Conservation (phyloP, 768 basidiomycete genomes). For the Leccinum subtestaceum region DNA sequence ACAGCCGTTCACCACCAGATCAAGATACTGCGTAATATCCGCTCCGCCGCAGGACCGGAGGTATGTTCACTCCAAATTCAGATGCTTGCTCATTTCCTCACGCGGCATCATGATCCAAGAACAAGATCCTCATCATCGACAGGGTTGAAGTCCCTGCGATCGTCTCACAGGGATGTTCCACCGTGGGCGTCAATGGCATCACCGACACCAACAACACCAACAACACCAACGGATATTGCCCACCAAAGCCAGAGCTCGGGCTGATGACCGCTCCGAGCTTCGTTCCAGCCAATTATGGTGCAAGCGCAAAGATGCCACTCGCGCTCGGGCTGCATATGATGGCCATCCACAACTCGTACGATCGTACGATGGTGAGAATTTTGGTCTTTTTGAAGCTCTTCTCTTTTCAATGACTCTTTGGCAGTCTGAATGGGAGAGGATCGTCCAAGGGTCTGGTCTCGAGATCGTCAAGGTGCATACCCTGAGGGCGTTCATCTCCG, state of each 20-base stretch:
- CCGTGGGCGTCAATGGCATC: background rate
- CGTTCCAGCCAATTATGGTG: background rate
- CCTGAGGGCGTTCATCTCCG: background rate
- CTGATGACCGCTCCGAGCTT: background rate
- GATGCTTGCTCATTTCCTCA: too few species aligned
- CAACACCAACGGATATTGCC: background rate
- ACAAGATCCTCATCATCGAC: background rate
- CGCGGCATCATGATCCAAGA: background rate
- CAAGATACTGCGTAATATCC: background rate
- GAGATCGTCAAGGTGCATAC: background rate
- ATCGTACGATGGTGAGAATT: background rate
- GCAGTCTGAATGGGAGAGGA: background rate
- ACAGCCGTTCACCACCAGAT: background rate
- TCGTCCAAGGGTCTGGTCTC: background rate
- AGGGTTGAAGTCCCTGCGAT: background rate
- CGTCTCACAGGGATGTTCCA: background rate
- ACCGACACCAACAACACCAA: background rate
- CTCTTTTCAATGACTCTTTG: background rate
- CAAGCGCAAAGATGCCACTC: background rate
- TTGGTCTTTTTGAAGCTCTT: background rate
- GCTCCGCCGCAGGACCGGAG: background rate
- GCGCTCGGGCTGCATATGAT: background rate
- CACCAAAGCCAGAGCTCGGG: background rate
- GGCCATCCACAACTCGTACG: background rate
- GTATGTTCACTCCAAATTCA: too few species aligned